phyloP scores from a whole-genome alignment of 2,329 filamentous ascomycete genomes.

The Aureobasidium leucospermi region DNA sequence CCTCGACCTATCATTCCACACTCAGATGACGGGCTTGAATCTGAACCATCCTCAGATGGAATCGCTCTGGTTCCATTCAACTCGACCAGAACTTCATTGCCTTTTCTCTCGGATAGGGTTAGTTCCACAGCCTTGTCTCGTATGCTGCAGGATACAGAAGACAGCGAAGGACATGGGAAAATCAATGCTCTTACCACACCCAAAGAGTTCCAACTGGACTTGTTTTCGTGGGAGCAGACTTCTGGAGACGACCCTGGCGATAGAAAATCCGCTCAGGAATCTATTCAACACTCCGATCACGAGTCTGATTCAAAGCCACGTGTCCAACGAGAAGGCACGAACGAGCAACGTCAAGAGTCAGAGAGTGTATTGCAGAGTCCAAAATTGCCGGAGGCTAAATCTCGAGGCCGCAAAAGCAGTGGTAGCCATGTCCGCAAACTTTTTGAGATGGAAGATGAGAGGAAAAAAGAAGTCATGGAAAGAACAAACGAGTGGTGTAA shows the following conservation, averaged over 20 bases:
- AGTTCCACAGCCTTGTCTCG: conserved; percentile 30
- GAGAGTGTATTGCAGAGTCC: not conserved
- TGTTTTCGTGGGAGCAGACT: not conserved
- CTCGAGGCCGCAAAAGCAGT: not conserved
- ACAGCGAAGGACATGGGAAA: not conserved
- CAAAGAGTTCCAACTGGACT: not conserved
- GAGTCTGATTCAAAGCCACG: too few species aligned
- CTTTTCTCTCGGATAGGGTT: not conserved
- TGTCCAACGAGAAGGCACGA: not conserved
- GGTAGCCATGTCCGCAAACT: not conserved
- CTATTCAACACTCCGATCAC: not conserved
- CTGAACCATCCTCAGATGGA: not conserved
- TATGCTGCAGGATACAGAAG: not conserved
- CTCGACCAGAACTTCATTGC: not conserved
- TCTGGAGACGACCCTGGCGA: not conserved
- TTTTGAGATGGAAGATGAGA: not conserved
- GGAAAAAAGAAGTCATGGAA: conserved; percentile 63
- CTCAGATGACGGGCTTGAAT: conserved; percentile 21
- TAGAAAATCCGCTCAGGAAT: not conserved
- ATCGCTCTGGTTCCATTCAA: not conserved
- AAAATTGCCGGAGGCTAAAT: not conserved
- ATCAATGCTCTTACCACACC: not conserved
- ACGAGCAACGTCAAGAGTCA: not conserved
- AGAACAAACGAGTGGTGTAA: conserved; percentile 96
- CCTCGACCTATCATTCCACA: conserved; percentile 55